Percentiles rank a stretch among this genome's conserved stretches.
Conservation (phyloP, 2,329 filamentous ascomycete species). For the Cordyceps cateniannulata region DNA sequence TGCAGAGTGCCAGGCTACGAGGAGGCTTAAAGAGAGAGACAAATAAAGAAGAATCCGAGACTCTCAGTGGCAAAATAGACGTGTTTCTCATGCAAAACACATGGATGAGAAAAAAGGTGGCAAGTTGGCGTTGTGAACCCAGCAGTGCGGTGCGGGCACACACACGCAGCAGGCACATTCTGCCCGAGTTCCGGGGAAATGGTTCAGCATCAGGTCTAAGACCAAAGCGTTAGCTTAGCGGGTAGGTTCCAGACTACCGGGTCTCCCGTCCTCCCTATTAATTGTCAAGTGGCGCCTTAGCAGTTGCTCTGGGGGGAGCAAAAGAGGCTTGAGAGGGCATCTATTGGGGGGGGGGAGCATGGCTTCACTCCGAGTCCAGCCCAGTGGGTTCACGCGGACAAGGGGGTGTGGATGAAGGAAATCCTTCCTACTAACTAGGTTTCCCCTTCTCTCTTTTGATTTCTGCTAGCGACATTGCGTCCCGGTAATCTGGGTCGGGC, state of each 20-base stretch:
- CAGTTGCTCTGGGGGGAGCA: background rate
- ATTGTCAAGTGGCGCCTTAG: background rate
- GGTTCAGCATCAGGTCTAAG: slow-evolving; percentile 8
- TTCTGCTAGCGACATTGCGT: background rate
- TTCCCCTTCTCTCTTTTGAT: background rate
- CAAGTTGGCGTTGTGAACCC: background rate
- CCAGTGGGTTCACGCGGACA: background rate
- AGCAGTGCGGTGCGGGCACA: background rate
- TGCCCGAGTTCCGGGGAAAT: slow-evolving; percentile 8
- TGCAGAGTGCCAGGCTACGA: no score
- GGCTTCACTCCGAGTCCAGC: background rate
- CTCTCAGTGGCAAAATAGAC: background rate
- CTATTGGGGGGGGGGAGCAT: background rate
- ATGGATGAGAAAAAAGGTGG: background rate
- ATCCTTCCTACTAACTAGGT: background rate
- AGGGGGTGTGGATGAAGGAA: background rate
- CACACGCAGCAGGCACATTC: background rate
- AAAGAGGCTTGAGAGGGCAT: background rate
- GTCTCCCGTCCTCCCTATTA: slow-evolving; percentile 1
- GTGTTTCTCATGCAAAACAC: background rate
- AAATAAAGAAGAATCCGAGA: background rate
- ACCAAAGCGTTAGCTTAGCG: background rate
- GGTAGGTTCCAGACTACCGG: slow-evolving; percentile 8
- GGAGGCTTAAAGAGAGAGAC: background rate
- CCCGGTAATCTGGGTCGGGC: slow-evolving; percentile 10